Base-by-base conservation (phyloP, 805 yeast genomes). In the Candida silvatica region DNA sequence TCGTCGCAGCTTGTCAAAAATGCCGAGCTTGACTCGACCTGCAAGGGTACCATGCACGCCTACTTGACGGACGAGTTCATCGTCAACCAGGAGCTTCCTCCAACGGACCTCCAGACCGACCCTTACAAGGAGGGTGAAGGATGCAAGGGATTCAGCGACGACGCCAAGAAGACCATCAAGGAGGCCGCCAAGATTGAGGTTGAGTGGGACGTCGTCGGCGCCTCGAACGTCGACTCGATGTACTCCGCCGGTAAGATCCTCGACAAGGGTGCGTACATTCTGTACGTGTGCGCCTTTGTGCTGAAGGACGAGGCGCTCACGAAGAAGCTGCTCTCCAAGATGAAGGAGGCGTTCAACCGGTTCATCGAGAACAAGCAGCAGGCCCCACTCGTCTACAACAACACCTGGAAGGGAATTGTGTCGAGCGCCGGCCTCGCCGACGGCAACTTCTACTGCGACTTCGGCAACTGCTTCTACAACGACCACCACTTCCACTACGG, bases 401-500 rank as follows among this genome's bases (percentile, higher is more conserved):
- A 71, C 2, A 67, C 73, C 5, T 85, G 88, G 86, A 75, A 72
- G 44, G 95, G 95, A 2, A 47, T 86, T 6, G 69, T 84, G 8
- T 81, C 94, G 0, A 66, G 79, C 0, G 84, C 86, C 0, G 75
- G 72, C 3, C 38, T 58, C 16, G 31, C 32, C 3, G 61, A 54
- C 30, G 62, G 62, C 0, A 58, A 58, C 38, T 52, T 56, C 29
- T 56, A 56, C 20, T 45, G 50, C 25, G 80, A 77, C 48, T 85
- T 67, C 52, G 94, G 94, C 31, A 70, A 80, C 52, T 71, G 82
- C 17, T 80, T 72, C 53, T 84, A 83, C 58, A 83, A 84, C 46
- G 94, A 85, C 49, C 94, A 85, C 48, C 92, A 84, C 52, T 85
- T 83, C 69, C 94, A 85, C 54, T 85, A 80, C 49, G 92, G 92